Evolutionary conservation across 2,329 filamentous ascomycete species (phyloP).

Genomic region (Volutella citrinella): DNA sequence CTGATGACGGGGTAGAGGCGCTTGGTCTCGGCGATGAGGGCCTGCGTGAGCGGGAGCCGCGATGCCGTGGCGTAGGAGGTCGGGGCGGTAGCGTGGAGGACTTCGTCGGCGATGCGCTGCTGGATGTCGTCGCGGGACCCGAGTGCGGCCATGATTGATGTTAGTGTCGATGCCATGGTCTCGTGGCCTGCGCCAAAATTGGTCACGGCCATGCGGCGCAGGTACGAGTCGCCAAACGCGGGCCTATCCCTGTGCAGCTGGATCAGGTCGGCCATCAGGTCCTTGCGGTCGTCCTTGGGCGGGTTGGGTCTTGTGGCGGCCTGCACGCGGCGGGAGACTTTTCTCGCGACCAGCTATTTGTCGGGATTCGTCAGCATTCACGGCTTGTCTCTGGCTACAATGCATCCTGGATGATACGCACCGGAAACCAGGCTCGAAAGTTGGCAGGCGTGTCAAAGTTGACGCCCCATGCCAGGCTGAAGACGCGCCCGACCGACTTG

Average conservation of each 20-base stretch:
- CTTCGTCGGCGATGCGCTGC: slow-evolving; percentile 29
- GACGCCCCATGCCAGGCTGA: slow-evolving; percentile 42
- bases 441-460: slow-evolving; percentile 41
- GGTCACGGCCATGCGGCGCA: slow-evolving; percentile 50
- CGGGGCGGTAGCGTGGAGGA: slow-evolving; percentile 17
- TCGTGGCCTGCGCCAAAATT: slow-evolving; percentile 57
- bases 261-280: slow-evolving; percentile 47
- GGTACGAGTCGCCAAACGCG: slow-evolving; percentile 45
- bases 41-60: slow-evolving; percentile 36
- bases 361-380: no score
- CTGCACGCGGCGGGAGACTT: slow-evolving; percentile 34
- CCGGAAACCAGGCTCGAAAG: slow-evolving; percentile 50
- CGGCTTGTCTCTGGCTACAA: no score
- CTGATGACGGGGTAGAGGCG: slow-evolving; percentile 49
- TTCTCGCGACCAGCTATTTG: slow-evolving; percentile 32
- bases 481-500: slow-evolving; percentile 35
- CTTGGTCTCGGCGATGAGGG: slow-evolving; percentile 50
- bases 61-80: slow-evolving; percentile 20
- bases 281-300: slow-evolving; percentile 30
- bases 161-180: slow-evolving; percentile 51
- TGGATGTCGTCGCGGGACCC: slow-evolving; percentile 36
- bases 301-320: slow-evolving; percentile 24
- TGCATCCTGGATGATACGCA: no score
- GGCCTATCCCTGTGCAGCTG: slow-evolving; percentile 42
- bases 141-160: slow-evolving; percentile 46